A percentile compares a stretch with the other conserved stretches of the same genome.
phyloP scores from a whole-genome alignment of 1,284 basidiomycete genomes.

The Moesziomyces parantarcticus region DNA sequence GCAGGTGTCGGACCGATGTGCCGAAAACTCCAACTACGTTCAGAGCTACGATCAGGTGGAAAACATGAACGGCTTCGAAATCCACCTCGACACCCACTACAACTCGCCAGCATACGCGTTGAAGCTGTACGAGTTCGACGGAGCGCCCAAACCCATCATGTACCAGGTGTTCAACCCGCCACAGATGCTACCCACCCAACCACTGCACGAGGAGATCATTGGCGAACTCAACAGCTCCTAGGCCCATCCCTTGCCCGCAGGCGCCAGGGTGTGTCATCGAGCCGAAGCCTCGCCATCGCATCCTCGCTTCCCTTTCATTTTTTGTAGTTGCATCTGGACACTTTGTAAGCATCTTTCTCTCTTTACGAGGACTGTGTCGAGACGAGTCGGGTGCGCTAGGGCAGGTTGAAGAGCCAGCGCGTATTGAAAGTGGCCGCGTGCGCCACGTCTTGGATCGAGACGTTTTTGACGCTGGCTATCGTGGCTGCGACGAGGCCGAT shows the following conservation, averaged over 20 bases:
- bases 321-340: conserved; percentile 1
- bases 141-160: conserved; percentile 49
- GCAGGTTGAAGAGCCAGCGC: conserved; percentile 50
- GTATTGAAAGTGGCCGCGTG: conserved; percentile 52
- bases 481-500: conserved; percentile 83
- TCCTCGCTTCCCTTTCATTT: conserved; percentile 1
- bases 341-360: background rate
- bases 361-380: too few relatives aligned
- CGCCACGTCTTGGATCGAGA: conserved; percentile 74
- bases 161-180: conserved; percentile 56
- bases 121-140: conserved; percentile 54
- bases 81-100: conserved; percentile 34
- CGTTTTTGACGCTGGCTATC: conserved; percentile 74
- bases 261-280: too few relatives aligned
- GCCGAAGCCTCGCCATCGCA: too few relatives aligned
- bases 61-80: conserved; percentile 49
- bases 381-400: conserved; percentile 1
- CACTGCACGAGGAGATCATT: conserved; percentile 48
- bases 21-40: conserved; percentile 45
- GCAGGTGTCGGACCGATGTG: conserved; percentile 41
- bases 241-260: background rate
- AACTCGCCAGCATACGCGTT: conserved; percentile 40
- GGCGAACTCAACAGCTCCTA: conserved; percentile 36
- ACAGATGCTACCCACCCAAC: conserved; percentile 61
- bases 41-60: conserved; percentile 54